Evolutionary conservation across 179 eudicot species (phyloP).

Genomic region (Drosera spatulata): DNA sequence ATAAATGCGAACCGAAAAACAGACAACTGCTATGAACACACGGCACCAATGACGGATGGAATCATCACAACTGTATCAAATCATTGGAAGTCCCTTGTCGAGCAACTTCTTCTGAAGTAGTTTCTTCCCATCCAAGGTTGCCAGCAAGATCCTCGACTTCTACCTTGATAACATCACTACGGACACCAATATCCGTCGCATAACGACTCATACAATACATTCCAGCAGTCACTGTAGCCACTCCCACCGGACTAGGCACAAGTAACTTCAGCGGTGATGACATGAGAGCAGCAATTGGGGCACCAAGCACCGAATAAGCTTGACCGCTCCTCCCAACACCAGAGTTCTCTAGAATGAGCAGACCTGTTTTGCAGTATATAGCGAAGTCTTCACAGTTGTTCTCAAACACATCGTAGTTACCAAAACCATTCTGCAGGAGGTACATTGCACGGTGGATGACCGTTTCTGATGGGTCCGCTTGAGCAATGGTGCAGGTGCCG

Average conservation of each 20-base stretch:
- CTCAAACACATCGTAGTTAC: slow-evolving; percentile 75
- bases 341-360: slow-evolving; percentile 40
- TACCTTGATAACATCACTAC: slow-evolving; percentile 79
- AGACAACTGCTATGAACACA: slow-evolving; percentile 8
- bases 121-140: slow-evolving; percentile 24
- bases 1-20: slow-evolving; percentile 6
- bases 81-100: slow-evolving; percentile 11
- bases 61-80: slow-evolving; percentile 13
- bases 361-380: slow-evolving; percentile 88
- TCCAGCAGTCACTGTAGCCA: slow-evolving; percentile 79
- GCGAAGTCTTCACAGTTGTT: slow-evolving; percentile 99
- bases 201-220: slow-evolving; percentile 92
- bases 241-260: slow-evolving; percentile 77
- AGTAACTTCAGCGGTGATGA: slow-evolving; percentile 71
- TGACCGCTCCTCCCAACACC: slow-evolving; percentile 94
- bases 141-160: slow-evolving; percentile 61
- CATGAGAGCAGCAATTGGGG: slow-evolving; percentile 85
- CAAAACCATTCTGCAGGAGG: slow-evolving; percentile 86
- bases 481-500: slow-evolving; percentile 89
- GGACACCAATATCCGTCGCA: slow-evolving; percentile 85
- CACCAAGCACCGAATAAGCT: slow-evolving; percentile 80
- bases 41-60: not conserved
- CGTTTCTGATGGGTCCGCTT: slow-evolving; percentile 50
- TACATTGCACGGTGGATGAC: slow-evolving; percentile 80
- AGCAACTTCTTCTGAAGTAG: slow-evolving; percentile 11